Conservation (phyloP, 2,329 filamentous ascomycete genomes). For the Proliferodiscus dingleyae region DNA sequence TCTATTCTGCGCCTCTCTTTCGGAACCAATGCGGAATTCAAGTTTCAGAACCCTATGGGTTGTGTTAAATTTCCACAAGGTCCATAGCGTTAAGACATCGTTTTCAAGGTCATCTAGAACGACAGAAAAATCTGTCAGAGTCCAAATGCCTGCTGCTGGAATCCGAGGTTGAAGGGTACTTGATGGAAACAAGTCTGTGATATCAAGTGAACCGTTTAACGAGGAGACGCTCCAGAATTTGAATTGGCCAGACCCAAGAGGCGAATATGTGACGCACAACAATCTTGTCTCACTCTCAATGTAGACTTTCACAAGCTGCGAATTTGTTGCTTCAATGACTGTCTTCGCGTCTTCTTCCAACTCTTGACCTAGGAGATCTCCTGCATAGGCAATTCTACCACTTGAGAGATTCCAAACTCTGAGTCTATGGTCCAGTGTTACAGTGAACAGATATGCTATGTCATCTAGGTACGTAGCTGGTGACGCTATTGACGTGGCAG, state of each 20-base stretch:
- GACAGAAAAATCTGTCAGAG: conserved; percentile 69
- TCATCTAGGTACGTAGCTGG: conserved; percentile 43
- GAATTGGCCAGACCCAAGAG: conserved; percentile 82
- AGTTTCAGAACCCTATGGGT: conserved; percentile 70
- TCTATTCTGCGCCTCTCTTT: conserved; percentile 26
- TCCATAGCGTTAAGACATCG: conserved; percentile 62
- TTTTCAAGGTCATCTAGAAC: conserved; percentile 46
- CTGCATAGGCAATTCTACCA: conserved; percentile 70
- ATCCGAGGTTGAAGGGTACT: conserved; percentile 63
- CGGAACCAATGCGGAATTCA: conserved; percentile 55
- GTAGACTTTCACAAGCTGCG: conserved; percentile 70
- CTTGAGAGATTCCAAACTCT: conserved; percentile 85
- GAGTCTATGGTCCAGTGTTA: conserved; percentile 83
- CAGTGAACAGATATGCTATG: conserved; percentile 63
- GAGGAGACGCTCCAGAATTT: conserved; percentile 82
- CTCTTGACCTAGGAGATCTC: conserved; percentile 69
- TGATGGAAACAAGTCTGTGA: conserved; percentile 68
- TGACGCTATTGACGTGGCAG: conserved; percentile 58
- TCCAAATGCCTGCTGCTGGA: conserved; percentile 73
- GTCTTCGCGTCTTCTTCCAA: conserved; percentile 63
- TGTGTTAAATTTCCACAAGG: conserved; percentile 80
- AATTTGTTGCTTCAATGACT: conserved; percentile 73
- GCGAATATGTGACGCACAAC: conserved; percentile 76
- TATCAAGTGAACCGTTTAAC: conserved; percentile 52
- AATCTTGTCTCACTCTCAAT: conserved; percentile 49